Conservation (phyloP, 2,329 filamentous ascomycete genomes). For the Penicillium glabrum region DNA sequence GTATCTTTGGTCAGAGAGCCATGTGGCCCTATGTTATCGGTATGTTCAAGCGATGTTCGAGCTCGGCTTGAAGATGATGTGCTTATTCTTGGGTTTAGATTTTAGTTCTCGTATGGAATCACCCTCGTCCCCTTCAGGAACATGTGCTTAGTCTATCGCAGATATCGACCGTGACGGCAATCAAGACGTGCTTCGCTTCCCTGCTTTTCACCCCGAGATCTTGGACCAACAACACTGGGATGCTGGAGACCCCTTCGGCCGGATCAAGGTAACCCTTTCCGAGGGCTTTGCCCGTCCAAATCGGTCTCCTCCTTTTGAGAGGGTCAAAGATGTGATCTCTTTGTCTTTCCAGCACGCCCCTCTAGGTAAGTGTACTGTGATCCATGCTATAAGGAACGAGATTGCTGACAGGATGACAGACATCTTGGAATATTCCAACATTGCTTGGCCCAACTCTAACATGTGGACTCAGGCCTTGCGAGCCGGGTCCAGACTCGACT, state of each 20-base stretch:
- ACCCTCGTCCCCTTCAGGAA: constrained; percentile 30
- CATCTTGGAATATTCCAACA: constrained; percentile 68
- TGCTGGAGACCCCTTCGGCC: constrained; percentile 67
- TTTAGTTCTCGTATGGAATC: constrained; percentile 34
- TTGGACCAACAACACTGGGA: constrained; percentile 71
- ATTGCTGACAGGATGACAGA: constrained; percentile 49
- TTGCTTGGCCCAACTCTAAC: constrained; percentile 74
- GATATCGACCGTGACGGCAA: constrained; percentile 58
- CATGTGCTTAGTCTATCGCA: constrained; percentile 11
- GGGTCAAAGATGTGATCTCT: constrained; percentile 69
- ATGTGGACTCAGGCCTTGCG: constrained; percentile 62
- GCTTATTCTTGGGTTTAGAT: constrained; percentile 24
- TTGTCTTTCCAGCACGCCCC: constrained; percentile 88
- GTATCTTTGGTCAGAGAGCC: constrained; percentile 53
- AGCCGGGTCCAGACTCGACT: constrained; percentile 36
- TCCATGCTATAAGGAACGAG: not conserved
- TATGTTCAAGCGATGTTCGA: constrained; percentile 28
- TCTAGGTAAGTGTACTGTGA: constrained; percentile 56
- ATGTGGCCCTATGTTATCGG: constrained; percentile 56
- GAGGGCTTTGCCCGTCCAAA: constrained; percentile 64
- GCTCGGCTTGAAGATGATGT: not conserved
- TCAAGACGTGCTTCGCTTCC: constrained; percentile 66
- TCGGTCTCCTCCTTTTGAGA: constrained; percentile 57
- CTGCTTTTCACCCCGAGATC: constrained; percentile 67
- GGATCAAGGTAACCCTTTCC: constrained; percentile 74